Evolutionary conservation across 2,329 filamentous ascomycete genomes (phyloP).

Genomic region (Magnaporthales sp.): DNA sequence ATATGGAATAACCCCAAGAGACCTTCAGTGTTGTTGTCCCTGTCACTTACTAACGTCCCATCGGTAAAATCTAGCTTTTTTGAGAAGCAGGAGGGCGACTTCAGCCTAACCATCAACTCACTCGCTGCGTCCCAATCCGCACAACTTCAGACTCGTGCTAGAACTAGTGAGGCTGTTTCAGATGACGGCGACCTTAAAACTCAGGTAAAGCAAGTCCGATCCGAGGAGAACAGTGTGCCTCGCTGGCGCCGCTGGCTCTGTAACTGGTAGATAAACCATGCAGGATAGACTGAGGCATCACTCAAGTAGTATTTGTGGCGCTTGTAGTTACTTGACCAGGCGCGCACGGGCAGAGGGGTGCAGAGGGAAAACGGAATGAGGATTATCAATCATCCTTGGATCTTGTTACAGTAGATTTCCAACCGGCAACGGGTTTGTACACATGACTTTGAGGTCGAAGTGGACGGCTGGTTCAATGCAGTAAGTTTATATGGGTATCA

Average conservation of each 20-base stretch:
- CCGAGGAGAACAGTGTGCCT: not conserved
- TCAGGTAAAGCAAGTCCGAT: not conserved
- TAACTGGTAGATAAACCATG: not conserved
- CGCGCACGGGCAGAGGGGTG: not conserved
- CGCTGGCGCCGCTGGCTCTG: not conserved
- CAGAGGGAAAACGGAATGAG: not conserved
- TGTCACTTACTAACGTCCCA: not conserved
- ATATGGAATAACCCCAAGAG: not conserved
- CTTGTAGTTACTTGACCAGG: not conserved
- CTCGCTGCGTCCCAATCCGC: not conserved
- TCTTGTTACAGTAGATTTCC: not conserved
- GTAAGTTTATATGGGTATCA: not conserved
- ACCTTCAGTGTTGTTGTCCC: no score
- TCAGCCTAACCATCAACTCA: conserved; percentile 40
- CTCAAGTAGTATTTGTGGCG: not conserved
- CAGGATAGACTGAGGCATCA: not conserved
- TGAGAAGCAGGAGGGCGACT: conserved; percentile 61
- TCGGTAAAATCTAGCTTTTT: conserved; percentile 53
- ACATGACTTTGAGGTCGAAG: not conserved
- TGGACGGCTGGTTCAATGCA: not conserved
- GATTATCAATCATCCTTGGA: not conserved
- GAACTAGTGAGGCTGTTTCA: not conserved
- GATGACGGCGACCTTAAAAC: not conserved
- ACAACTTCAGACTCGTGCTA: not conserved
- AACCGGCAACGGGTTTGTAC: not conserved